Conservation (phyloP, 805 yeast species). For the Candida stauntonica region DNA sequence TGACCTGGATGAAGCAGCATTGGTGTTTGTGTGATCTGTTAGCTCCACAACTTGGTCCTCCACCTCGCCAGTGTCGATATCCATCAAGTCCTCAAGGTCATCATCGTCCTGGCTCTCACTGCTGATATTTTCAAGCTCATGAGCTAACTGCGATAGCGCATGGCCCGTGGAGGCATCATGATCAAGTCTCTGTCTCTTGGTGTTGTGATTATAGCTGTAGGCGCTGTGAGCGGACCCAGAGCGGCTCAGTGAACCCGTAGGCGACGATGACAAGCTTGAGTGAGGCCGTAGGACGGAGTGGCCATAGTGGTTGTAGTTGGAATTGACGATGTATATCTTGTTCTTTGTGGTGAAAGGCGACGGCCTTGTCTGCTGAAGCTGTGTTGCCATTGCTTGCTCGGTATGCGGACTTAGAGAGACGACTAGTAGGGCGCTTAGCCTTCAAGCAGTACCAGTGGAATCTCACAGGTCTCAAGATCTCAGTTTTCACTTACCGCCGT, state of each 20-base stretch:
- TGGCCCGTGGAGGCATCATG: too few species aligned
- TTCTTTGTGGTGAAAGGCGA: conserved; percentile 9
- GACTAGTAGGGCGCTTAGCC: too few species aligned
- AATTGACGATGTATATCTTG: conserved; percentile 31
- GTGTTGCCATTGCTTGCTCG: not conserved
- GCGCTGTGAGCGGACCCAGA: conserved; percentile 4
- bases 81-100: not conserved
- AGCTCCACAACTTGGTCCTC: conserved; percentile 7
- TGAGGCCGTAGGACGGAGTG: conserved; percentile 28
- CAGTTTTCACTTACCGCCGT: too few species aligned
- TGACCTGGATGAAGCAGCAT: not conserved
- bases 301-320: conserved; percentile 36
- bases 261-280: not conserved
- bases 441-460: too few species aligned
- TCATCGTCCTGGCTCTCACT: conserved; percentile 1
- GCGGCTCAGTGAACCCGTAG: conserved; percentile 1
- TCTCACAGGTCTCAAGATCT: too few species aligned
- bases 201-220: not conserved
- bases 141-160: too few species aligned
- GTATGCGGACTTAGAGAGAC: too few species aligned
- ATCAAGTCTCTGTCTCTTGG: conserved; percentile 1
- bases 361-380: conserved; percentile 4
- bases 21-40: not conserved
- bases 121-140: too few species aligned
- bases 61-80: not conserved